Percentiles rank a stretch among this genome's conserved stretches.
phyloP scores from a whole-genome alignment of 2,329 filamentous ascomycete genomes.

The Aureobasidium musti region DNA sequence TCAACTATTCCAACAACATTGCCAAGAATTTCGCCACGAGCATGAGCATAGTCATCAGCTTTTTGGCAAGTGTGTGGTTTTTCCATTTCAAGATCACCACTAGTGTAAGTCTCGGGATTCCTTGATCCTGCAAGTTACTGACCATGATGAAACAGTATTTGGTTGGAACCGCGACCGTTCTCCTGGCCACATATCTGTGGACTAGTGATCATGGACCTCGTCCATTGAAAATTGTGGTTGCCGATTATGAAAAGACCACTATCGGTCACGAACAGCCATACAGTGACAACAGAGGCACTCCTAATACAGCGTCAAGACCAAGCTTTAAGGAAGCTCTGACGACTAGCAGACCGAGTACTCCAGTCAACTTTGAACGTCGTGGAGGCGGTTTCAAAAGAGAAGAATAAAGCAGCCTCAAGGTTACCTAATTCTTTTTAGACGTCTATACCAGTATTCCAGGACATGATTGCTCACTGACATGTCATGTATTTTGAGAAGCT shows the following conservation, averaged over 20 bases:
- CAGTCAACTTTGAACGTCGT: slow-evolving; percentile 39
- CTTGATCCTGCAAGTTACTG: neutral
- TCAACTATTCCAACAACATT: slow-evolving; percentile 85
- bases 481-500: no score
- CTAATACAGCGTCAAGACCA: slow-evolving; percentile 37
- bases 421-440: neutral
- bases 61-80: slow-evolving; percentile 79
- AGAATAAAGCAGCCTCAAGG: slow-evolving; percentile 35
- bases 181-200: slow-evolving; percentile 84
- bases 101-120: slow-evolving; percentile 61
- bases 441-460: neutral
- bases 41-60: slow-evolving; percentile 86
- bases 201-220: slow-evolving; percentile 63
- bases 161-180: slow-evolving; percentile 73
- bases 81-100: slow-evolving; percentile 76
- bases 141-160: slow-evolving; percentile 64
- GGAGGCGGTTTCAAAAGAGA: slow-evolving; percentile 39
- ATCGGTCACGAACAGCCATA: slow-evolving; percentile 51
- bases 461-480: neutral
- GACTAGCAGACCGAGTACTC: slow-evolving; percentile 50
- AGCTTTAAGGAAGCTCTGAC: slow-evolving; percentile 55
- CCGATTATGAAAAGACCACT: slow-evolving; percentile 73
- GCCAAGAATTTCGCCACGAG: slow-evolving; percentile 92
- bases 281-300: slow-evolving; percentile 39
- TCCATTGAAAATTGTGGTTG: slow-evolving; percentile 67